Evolutionary conservation across 2,329 filamentous ascomycete species (phyloP).

Genomic region (Fusarium algeriense): DNA sequence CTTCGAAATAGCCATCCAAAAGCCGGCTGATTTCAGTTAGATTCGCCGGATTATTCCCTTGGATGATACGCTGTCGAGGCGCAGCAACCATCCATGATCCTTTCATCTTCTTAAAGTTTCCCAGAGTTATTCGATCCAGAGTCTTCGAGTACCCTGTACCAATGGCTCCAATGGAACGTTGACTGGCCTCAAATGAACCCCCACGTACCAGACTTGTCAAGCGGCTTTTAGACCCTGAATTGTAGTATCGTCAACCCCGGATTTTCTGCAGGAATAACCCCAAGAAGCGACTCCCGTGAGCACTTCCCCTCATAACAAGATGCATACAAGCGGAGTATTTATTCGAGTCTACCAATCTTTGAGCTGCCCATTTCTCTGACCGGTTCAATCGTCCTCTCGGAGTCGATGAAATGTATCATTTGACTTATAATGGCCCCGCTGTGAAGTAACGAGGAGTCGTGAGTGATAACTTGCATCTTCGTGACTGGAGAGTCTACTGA

Average conservation of each 20-base stretch:
- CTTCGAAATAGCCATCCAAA: background rate
- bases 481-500: constrained; percentile 3
- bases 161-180: background rate
- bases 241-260: constrained; percentile 37
- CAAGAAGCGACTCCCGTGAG: constrained; percentile 33
- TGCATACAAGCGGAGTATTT: constrained; percentile 36
- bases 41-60: background rate
- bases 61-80: constrained; percentile 31
- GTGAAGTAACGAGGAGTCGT: constrained; percentile 6
- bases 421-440: constrained; percentile 29
- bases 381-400: constrained; percentile 24
- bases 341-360: constrained; percentile 37
- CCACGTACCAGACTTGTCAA: constrained; percentile 32
- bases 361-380: constrained; percentile 27
- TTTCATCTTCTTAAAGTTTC: constrained; percentile 8
- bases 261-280: constrained; percentile 36
- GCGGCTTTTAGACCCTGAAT: constrained; percentile 26
- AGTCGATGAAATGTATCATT: constrained; percentile 26
- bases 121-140: constrained; percentile 14
- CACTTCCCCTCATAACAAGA: constrained; percentile 25
- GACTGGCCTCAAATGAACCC: constrained; percentile 32
- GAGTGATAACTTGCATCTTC: constrained; percentile 3
- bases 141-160: background rate
- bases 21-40: constrained; percentile 4
- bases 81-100: constrained; percentile 21